These are phyloP conservation scores for Yamagishiella unicocca DNA, from an alignment of 139 green algal genomes.

Conservation along the genomic window DNA sequence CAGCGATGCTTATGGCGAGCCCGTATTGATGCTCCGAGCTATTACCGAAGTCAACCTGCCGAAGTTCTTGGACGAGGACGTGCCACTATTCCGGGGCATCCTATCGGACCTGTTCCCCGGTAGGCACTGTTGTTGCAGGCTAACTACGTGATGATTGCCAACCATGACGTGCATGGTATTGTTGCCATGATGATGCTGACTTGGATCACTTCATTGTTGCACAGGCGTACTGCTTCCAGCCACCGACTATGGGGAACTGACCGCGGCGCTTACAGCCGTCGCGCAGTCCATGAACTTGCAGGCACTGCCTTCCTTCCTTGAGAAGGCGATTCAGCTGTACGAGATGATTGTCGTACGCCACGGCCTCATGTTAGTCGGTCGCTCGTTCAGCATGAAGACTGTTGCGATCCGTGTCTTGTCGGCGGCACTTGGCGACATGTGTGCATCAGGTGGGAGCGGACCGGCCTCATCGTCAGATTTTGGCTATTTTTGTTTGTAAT, in stretches of 20 bases:
- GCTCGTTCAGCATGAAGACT: constrained; percentile 80
- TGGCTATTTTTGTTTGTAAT: too few species aligned
- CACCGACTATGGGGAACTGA: constrained; percentile 70
- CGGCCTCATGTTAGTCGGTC: constrained; percentile 84
- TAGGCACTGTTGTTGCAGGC: neutral
- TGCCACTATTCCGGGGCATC: constrained; percentile 85
- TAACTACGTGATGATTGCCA: too few species aligned
- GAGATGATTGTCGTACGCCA: constrained; percentile 89
- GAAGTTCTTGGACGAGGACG: constrained; percentile 88
- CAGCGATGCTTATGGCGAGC: constrained; percentile 62
- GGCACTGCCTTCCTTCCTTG: constrained; percentile 66
- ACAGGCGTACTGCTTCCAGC: constrained; percentile 66
- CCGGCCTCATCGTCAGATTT: too few species aligned
- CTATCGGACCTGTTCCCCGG: constrained; percentile 82
- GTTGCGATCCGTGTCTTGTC: constrained; percentile 67
- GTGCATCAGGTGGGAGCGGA: constrained; percentile 31
- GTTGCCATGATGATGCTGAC: neutral
- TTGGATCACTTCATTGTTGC: neutral
- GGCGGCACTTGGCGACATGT: constrained; percentile 66
- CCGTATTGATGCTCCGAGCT: constrained; percentile 79
- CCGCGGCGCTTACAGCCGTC: constrained; percentile 56
- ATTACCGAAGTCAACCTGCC: constrained; percentile 85
- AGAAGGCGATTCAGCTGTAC: constrained; percentile 84
- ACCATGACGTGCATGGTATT: too few species aligned
- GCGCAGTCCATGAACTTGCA: constrained; percentile 61